A percentile compares a stretch with the other conserved stretches of the same genome.
Evolutionary conservation across 768 basidiomycete species (phyloP).

Genomic region (Lactifluus piperatus): DNA sequence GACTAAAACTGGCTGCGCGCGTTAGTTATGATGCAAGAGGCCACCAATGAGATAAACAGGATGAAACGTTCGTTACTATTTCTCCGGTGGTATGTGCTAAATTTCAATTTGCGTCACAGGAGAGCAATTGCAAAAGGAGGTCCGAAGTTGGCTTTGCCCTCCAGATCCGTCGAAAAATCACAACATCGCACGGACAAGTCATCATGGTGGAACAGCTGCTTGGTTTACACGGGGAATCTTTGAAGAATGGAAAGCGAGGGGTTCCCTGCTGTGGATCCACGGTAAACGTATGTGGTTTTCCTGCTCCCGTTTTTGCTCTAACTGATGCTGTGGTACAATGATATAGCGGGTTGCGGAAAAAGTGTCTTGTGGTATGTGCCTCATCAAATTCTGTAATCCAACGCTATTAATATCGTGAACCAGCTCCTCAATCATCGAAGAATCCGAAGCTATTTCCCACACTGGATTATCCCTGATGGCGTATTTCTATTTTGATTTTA

Average conservation of each 20-base stretch:
- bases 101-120: too few relatives aligned
- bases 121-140: too few relatives aligned
- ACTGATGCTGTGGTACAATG: neutral
- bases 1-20: too few relatives aligned
- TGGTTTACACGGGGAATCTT: neutral
- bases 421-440: neutral
- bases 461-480: neutral
- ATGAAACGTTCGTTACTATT: too few relatives aligned
- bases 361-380: neutral
- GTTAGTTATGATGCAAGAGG: too few relatives aligned
- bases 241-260: neutral
- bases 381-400: neutral
- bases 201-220: neutral
- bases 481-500: neutral
- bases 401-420: neutral
- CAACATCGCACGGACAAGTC: neutral
- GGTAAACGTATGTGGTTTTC: neutral
- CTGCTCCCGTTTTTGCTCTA: neutral
- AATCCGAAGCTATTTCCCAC: neutral
- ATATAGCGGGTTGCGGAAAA: neutral
- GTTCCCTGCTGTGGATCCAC: neutral
- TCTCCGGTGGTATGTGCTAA: too few relatives aligned
- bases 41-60: too few relatives aligned
- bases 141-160: neutral
- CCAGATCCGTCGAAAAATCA: neutral